Base-by-base conservation (phyloP, 495 filamentous ascomycete species). In the Talaromyces liani region DNA sequence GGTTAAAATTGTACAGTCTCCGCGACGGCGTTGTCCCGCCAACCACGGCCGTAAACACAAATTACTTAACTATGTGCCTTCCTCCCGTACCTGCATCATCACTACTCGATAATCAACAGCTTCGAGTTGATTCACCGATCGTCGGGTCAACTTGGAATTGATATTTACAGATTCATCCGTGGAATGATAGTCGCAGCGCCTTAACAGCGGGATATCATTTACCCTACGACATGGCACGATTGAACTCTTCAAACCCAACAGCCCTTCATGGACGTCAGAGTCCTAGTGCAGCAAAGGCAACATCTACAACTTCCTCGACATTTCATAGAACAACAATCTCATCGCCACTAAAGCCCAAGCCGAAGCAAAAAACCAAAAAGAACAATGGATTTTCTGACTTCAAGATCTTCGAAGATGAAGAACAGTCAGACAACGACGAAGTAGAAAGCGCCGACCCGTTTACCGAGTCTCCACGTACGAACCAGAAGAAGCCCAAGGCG, bases 391-490 rank as follows among this genome's bases (percentile, higher is more conserved):
- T 22, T 14, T 16, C 45, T 4, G 25, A 62, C 20, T 62, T 62
- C 29, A 51, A 62, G 16, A 62, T 62, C 9, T 62, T 62, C 45
- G 60, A 62, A 36, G 60, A 62, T 16, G 45, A 29, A 62, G 39
- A 54, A 18, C 25, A 39, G 10, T 20, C 25, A 31, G 47, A 62
- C 22, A 36, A 51, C 39, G 60, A 53, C 25, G 24, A 49, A 24
- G 45, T 1, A 7, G 24, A 54, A 36, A 49, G 45, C n/a, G 45
- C 45, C 33, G 45, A 62, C 39, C 60, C 16, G 5, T 25, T 41
- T 16, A 29, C 18, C 4, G 39, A 60, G 12, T n/a, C 58, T 6
- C n/a, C 22, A 12, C 60, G 29, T 6, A 22, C 22, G 2, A 33
- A 39, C 39, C 9, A 41, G 34, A 41, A 54, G 16, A 58, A 41